phyloP scores from a whole-genome alignment of 139 green algal genomes.

The Chlamydomonas sp. region DNA sequence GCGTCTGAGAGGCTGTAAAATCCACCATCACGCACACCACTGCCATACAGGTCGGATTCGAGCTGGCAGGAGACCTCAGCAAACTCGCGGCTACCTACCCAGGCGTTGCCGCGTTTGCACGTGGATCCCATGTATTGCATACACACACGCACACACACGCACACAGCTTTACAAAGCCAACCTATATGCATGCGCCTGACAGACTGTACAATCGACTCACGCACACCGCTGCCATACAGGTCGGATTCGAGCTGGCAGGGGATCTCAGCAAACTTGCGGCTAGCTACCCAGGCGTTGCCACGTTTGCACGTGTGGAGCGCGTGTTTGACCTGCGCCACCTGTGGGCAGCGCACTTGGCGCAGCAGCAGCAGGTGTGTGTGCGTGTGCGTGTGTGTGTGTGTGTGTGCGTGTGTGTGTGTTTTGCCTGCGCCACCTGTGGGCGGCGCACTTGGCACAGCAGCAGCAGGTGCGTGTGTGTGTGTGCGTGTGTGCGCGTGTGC shows the following conservation, averaged over 20 bases:
- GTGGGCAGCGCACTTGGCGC: constrained; percentile 24
- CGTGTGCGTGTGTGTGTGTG: no score
- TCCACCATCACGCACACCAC: constrained; percentile 14
- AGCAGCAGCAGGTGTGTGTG: no score
- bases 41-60: constrained; percentile 35
- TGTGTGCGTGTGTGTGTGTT: no score
- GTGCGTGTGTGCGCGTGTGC: no score
- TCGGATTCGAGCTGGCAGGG: constrained; percentile 37
- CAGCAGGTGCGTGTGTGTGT: no score
- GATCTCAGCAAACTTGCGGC: constrained; percentile 47
- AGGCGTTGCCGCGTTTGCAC: not conserved
- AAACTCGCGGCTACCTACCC: constrained; percentile 25
- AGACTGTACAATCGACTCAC: not conserved
- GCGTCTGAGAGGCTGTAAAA: not conserved
- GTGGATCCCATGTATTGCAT: not conserved
- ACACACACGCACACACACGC: not conserved
- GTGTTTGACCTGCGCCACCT: constrained; percentile 41
- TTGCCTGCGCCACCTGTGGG: no score
- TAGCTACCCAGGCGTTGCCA: constrained; percentile 34
- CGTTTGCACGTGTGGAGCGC: constrained; percentile 25
- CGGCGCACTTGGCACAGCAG: no score
- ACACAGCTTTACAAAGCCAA: not conserved
- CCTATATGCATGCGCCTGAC: not conserved
- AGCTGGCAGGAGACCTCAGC: constrained; percentile 39
- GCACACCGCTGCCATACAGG: constrained; percentile 19